Evolutionary conservation across 768 basidiomycete genomes (phyloP), one percentile per base, ranked within the genome.

Genomic region (Amanita polypyramis): DNA sequence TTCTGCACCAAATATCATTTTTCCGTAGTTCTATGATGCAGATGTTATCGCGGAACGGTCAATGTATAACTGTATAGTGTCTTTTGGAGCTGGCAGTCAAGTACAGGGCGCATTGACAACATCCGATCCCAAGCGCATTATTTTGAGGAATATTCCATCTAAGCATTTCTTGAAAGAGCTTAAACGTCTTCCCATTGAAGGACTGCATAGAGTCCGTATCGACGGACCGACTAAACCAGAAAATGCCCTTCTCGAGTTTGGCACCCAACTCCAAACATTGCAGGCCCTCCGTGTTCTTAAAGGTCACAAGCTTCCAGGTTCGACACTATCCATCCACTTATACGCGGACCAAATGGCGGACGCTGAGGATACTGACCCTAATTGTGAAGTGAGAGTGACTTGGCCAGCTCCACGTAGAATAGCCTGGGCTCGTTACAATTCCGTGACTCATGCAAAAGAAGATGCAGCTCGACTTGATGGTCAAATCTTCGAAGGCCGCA

Each of bases 351-450:
- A 52, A 48, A 9, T 51, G 45, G 9, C 10, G 50, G 25, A 17
- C 43, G 35, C 17, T 35, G 44, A 38, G 35, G 43, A 43, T 41
- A 44, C 30, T 42, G 50, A 45, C 2, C 29, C 27, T 39, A 38
- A 60, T 43, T 58, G 56, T 45, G 60, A 62, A 49, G 57, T 75
- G 47, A 70, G 66, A 50, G 44, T 79, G 4, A 62, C 59, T 21
- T 77, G 75, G 73, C 67, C 67, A 32, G 64, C 69, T 8, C 69
- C 77, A 0, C 62, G 59, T 43, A 54, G 59, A 21, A 60, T 60
- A 6, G 76, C 70, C 4, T 80, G 73, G 70, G 65, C 64, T 17
- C 68, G 69, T 51, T 81, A 76, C 54, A 20, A 58, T 4, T 65
- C 65, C 2, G 59, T 75, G 32, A 58, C 63, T 2, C 52, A 52